Evolutionary conservation across 306 rosid species (phyloP), one percentile per base, ranked within the genome.

Genomic region (Begonia peltatifolia): DNA sequence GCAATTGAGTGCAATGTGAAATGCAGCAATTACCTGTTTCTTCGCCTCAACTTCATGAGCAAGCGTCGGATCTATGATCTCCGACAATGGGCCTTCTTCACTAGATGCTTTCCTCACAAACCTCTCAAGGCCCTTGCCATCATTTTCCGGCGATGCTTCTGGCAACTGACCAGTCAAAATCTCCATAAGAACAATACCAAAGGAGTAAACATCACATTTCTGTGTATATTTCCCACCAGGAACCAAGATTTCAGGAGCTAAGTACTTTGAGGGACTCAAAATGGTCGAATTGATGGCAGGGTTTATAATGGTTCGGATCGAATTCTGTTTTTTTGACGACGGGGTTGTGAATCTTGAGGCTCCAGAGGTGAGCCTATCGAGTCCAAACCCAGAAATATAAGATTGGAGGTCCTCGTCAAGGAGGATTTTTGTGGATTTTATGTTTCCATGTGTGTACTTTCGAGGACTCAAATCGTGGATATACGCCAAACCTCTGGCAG

Each of bases 201-300:
- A 80, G 5, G 93, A 71, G 57, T 75, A 83, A 14, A 87, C 88
- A 41, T 87, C 88, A 20, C 86, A 77, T 74, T 83, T 87, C 66
- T 78, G 86, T n/a, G 84, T 73, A 71, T 71, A 74, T 67, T 78
- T 87, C 59, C 74, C 74, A 55, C 86, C 72, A 42, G 67, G 53
- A 3, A 62, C 63, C 44, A 76, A 69, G 52, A 61, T 76, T 70
- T 83, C 95, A 0, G 89, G 95, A 0, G 93, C 89, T 68, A 69
- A 13, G 79, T 78, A 78, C 49, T 51, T 50, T n/a, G 59, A 66
- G 41, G 74, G 68, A 49, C 53, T 56, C 54, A 75, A 57, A 56
- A 68, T 61, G 61, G 59, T 73, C 56, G 76, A 63, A 57, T 70
- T 66, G 54, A 54, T 65, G 50, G 56, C 47, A 23, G 81, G 62